Percentiles rank a stretch among this genome's conserved stretches.
Evolutionary conservation across 352 stramenopile species (phyloP).

Genomic region (Thraustochytrium sp.): DNA sequence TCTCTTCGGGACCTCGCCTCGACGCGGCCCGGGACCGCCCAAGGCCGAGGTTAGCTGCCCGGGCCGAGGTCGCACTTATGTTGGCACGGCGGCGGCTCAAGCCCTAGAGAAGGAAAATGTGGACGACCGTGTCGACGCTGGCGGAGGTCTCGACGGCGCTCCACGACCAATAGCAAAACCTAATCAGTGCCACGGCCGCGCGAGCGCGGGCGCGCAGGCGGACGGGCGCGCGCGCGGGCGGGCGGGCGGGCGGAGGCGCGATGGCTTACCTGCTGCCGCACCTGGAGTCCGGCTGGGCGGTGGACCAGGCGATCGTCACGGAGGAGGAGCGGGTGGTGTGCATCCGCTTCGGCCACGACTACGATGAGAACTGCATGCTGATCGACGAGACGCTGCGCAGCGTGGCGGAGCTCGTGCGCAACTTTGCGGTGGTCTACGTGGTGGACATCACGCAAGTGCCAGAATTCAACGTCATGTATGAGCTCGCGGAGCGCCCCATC

Average conservation of each 20-base stretch:
- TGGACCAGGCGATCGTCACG: slow-evolving; percentile 97
- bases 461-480: slow-evolving; percentile 99
- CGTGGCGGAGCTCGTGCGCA: slow-evolving; percentile 97
- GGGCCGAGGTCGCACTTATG: too few species aligned
- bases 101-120: too few species aligned
- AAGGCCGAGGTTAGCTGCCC: too few species aligned
- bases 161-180: too few species aligned
- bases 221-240: too few species aligned
- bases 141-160: too few species aligned
- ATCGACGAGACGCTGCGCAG: slow-evolving; percentile 91
- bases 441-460: slow-evolving; percentile 89
- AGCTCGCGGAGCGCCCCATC: slow-evolving; percentile 93
- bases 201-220: too few species aligned
- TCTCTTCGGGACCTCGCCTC: too few species aligned
- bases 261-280: slow-evolving; percentile 98
- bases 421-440: slow-evolving; percentile 97
- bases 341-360: slow-evolving; percentile 96
- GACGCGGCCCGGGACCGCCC: too few species aligned
- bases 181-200: too few species aligned
- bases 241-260: background rate
- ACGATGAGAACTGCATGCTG: slow-evolving; percentile 95
- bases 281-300: slow-evolving; percentile 90
- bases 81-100: too few species aligned
- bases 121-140: too few species aligned
- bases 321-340: slow-evolving; percentile 96